Percentiles rank a stretch among this genome's conserved stretches.
phyloP scores from a whole-genome alignment of 352 stramenopile genomes.

The Globisporangium nagaii region DNA sequence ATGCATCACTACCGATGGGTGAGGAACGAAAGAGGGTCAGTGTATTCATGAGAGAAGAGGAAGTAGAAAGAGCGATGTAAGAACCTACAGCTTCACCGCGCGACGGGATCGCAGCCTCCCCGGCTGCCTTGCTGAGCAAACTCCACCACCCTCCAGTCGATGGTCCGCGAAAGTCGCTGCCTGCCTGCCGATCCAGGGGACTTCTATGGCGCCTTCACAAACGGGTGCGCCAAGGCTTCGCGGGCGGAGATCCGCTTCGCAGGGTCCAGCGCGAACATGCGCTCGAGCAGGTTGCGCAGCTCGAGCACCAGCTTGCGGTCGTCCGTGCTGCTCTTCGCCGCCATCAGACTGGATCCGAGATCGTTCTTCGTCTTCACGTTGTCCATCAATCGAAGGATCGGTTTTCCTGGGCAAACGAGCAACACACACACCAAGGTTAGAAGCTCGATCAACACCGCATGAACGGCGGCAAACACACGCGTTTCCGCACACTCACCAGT shows the following conservation, averaged over 20 bases:
- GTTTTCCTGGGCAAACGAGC: slow-evolving; percentile 35
- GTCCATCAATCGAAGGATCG: slow-evolving; percentile 66
- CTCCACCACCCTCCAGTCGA: too few relatives aligned
- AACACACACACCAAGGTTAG: background rate
- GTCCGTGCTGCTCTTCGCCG: slow-evolving; percentile 56
- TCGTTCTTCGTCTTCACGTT: slow-evolving; percentile 62
- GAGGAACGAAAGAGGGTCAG: slow-evolving; percentile 7
- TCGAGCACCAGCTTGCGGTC: slow-evolving; percentile 63
- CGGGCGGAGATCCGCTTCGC: slow-evolving; percentile 67
- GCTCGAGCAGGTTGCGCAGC: slow-evolving; percentile 69
- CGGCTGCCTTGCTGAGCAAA: too few relatives aligned
- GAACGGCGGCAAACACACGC: background rate
- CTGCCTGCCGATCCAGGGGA: background rate
- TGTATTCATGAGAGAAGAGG: slow-evolving; percentile 1
- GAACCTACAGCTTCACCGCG: slow-evolving; percentile 11
- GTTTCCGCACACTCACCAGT: slow-evolving; percentile 38
- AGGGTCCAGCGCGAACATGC: slow-evolving; percentile 81
- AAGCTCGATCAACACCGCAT: background rate
- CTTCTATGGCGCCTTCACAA: slow-evolving; percentile 37
- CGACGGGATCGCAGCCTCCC: background rate
- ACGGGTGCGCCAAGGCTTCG: slow-evolving; percentile 79
- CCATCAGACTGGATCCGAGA: slow-evolving; percentile 43
- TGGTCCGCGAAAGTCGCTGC: background rate
- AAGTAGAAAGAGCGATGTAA: background rate
- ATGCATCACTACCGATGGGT: slow-evolving; percentile 1